Percentiles rank a stretch among this genome's conserved stretches.
These are phyloP conservation scores for Tulasnella sp. DNA, from an alignment of 768 basidiomycete genomes.

Conservation along the genomic window DNA sequence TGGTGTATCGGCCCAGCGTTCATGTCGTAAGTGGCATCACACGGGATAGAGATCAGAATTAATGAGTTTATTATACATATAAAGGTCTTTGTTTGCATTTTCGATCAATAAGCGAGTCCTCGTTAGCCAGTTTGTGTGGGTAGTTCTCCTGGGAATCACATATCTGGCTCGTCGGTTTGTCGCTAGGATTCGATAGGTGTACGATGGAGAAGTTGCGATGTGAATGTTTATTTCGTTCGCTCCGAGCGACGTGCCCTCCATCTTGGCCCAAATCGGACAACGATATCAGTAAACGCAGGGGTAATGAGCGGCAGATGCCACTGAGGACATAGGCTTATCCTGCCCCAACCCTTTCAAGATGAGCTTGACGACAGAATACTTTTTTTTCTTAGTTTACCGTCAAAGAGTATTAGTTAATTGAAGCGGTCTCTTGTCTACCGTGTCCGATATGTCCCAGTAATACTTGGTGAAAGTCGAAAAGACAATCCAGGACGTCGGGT, in stretches of 20 bases:
- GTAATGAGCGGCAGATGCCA: constrained; percentile 50
- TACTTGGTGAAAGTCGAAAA: no score
- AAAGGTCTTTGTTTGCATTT: constrained; percentile 31
- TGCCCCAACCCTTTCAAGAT: constrained; percentile 61
- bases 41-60: background rate
- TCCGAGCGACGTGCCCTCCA: constrained; percentile 42
- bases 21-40: background rate
- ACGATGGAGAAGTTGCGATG: background rate
- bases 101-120: constrained; percentile 27
- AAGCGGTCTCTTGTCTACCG: no score
- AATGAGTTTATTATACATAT: background rate
- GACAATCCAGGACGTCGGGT: no score
- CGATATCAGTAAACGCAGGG: constrained; percentile 55
- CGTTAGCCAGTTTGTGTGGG: constrained; percentile 30
- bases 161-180: background rate
- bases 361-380: constrained; percentile 65
- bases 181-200: background rate
- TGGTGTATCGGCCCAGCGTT: background rate
- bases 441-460: no score
- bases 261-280: constrained; percentile 58
- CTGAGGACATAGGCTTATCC: constrained; percentile 74
- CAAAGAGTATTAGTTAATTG: no score
- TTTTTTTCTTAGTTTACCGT: no score
- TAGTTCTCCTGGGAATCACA: constrained; percentile 12
- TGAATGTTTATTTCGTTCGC: background rate